Base-by-base conservation (phyloP, 2,329 filamentous ascomycete genomes). In the Pyrenochaeta sp. region DNA sequence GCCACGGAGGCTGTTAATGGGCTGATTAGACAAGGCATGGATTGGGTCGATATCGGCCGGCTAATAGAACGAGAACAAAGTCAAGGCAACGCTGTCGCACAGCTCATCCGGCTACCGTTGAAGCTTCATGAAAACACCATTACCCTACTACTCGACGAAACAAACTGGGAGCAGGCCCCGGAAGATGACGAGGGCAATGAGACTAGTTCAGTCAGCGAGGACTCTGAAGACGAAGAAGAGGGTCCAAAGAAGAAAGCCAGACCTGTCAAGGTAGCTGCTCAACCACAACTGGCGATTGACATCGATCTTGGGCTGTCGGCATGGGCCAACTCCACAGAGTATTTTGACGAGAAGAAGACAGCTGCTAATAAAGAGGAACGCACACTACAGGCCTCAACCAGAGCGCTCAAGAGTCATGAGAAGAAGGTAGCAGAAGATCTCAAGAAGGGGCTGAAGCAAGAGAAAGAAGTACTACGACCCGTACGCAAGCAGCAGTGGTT, bases 11-110 rank as follows among this genome's bases (percentile, higher is more conserved):
- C 95, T 3, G 89, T 99, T 47, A 98, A 96, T 73, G 91, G 91
- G 0, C 80, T 98, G n/a, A 86, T 99, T 54, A 86, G 86, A 4
- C 92, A 97, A 69, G 94, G 94, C 10, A 98, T 98, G 92, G 95
- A 99, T 67, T 99, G 95, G 95, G 87, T 92, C 10, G 90, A 97
- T 61, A 93, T 98, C 66, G 91, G 86, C 9, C 90, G 89, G 53
- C 79, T 99, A 57, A 90, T 99, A 46, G 92, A 97, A 72, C 85
- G 92, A 61, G 94, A 98, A 72, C 90, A 96, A 73, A 86, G 82
- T 56, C 83, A 88, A 43, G 83, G 86, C 23, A 99, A 99, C 61
- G 86, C 91, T 0, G 92, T 99, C 7, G 95, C 95, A 1, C 84
- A 89, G 52, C 87, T 92, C 39, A 96, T 99, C 68, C 90, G 90